Base-by-base conservation (phyloP, 2,329 filamentous ascomycete species). In the Botrytis medusae region DNA sequence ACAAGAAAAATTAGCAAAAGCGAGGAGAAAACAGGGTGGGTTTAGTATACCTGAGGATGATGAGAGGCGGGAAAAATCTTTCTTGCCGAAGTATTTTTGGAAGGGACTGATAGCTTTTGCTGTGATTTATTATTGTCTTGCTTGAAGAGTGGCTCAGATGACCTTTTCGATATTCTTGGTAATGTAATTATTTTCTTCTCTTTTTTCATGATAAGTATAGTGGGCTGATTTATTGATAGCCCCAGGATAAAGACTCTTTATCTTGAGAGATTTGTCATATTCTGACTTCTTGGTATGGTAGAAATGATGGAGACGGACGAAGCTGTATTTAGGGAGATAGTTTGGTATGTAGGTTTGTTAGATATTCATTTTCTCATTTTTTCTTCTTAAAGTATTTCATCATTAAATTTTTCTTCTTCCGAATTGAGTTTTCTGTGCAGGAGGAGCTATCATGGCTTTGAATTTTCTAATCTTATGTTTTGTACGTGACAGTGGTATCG, bases 381-480 rank as follows among this genome's bases (percentile, higher is more conserved):
- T 57, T 42, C 22, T 22, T 54, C 9, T 42, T 16, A 9, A 25
- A 46, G 25, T 65, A 16, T 16, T 14, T 22, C 44, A 22, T 22
- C 20, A 20, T 14, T 57, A 57, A 54, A 40, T 14, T 14, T 34
- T 54, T 57, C 8, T 67, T 42, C 48, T 42, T 22, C 25, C 6
- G 22, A 4, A 29, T 54, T 16, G 3, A 16, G 4, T 32, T 1
- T 22, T 10, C 7, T n/a, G 4, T 32, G 25, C 10, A 32, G n/a
- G 16, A 51, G 10, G 6, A n/a, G 10, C 10, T 14, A 51, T 51
- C 25, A 51, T 51, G 10, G 10, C 48, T 2, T 14, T n/a, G n/a
- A n/a, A n/a, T n/a, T 14, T n/a, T 51, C 1, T 14, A 3, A n/a
- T n/a, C 25, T 0, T n/a, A 2, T 14, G 25, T n/a, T 14, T 14